Evolutionary conservation across 371 early-diverging fungal genomes (phyloP).

Genomic region (Dichotomocladium elegans): DNA sequence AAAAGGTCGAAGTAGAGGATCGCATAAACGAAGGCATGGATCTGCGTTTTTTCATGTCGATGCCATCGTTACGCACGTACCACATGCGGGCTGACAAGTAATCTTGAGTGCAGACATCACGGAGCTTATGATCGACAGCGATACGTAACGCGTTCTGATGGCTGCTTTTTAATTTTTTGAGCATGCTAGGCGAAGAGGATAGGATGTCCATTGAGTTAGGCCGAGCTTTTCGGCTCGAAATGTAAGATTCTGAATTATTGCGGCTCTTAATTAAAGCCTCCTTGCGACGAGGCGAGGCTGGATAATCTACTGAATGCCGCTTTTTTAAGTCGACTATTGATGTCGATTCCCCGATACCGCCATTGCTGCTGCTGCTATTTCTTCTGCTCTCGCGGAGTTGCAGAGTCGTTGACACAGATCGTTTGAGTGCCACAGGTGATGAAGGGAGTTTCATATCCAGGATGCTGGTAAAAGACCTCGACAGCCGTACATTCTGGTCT

Average conservation of each 20-base stretch:
- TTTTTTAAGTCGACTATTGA: conserved; percentile 13
- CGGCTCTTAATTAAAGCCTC: conserved; percentile 16
- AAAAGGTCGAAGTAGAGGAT: conserved; percentile 37
- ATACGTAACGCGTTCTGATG: conserved; percentile 37
- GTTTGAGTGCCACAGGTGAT: conserved; percentile 5
- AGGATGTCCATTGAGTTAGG: conserved; percentile 35
- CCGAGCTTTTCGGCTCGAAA: conserved; percentile 18
- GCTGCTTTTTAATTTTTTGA: conserved; percentile 36
- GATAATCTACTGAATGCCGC: conserved; percentile 29
- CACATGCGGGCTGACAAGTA: conserved; percentile 39
- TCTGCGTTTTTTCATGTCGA: conserved; percentile 17
- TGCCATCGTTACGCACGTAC: conserved; percentile 27
- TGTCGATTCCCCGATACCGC: background rate
- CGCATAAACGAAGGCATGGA: conserved; percentile 32
- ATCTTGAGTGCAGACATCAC: conserved; percentile 46
- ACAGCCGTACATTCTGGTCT: conserved; percentile 9
- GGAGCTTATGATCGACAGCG: conserved; percentile 37
- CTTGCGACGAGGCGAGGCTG: conserved; percentile 7
- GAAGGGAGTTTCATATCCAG: conserved; percentile 12
- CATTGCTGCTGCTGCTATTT: too few species aligned
- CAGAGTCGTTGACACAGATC: conserved; percentile 7
- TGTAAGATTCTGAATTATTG: conserved; percentile 28
- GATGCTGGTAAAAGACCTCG: conserved; percentile 28
- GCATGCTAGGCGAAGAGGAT: conserved; percentile 20
- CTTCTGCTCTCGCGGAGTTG: background rate